phyloP scores from a whole-genome alignment of 148 eudicot species.

The Rheum nobile region DNA sequence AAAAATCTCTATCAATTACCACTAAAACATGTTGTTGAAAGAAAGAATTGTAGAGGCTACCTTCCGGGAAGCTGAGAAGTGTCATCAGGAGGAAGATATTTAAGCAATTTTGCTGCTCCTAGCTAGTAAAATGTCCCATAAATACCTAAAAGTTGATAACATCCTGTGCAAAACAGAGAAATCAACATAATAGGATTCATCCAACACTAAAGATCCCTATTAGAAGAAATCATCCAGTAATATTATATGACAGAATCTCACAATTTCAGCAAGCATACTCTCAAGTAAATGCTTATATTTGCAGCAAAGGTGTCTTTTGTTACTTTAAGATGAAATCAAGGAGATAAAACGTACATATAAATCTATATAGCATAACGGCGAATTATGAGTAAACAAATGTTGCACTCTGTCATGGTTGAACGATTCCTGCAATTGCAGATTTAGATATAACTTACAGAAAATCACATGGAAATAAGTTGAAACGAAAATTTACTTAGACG shows the following conservation, averaged over 20 bases:
- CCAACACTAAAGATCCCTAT: too few relatives aligned
- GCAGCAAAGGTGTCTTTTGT: too few relatives aligned
- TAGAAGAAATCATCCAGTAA: too few relatives aligned
- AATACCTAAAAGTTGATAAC: conserved; percentile 47
- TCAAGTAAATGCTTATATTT: too few relatives aligned
- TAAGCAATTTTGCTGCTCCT: conserved; percentile 65
- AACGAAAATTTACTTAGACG: too few relatives aligned
- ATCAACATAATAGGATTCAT: too few relatives aligned
- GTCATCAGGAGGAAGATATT: conserved; percentile 61
- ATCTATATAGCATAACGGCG: conserved; percentile 48
- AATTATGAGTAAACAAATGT: conserved; percentile 40
- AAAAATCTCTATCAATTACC: background rate
- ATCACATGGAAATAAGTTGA: too few relatives aligned
- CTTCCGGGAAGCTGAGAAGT: conserved; percentile 38
- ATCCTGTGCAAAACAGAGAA: conserved; percentile 43
- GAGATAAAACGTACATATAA: conserved; percentile 43
- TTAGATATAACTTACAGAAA: too few relatives aligned
- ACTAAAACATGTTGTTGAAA: background rate
- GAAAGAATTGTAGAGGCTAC: conserved; percentile 22
- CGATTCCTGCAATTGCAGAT: conserved; percentile 41
- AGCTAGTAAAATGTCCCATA: conserved; percentile 36
- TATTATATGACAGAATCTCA: too few relatives aligned
- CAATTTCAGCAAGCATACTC: too few relatives aligned
- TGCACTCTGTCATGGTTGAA: conserved; percentile 43
- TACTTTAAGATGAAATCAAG: too few relatives aligned